phyloP scores from a whole-genome alignment of 257 asterid species.

The Nicotiana attenuata region DNA sequence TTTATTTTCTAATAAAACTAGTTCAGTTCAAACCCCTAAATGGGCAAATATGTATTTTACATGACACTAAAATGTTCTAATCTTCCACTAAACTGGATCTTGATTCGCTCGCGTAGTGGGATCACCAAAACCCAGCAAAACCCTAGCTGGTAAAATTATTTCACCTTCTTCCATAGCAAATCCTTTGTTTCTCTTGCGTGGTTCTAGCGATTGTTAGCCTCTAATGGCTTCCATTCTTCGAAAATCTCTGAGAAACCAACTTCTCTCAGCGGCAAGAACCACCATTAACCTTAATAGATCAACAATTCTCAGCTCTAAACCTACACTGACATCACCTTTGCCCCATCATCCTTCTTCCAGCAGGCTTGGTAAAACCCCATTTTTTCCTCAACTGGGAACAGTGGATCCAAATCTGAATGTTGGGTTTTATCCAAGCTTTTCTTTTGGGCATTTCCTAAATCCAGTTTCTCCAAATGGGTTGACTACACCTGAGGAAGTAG shows the following conservation, averaged over 20 bases:
- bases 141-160: conserved; percentile 21
- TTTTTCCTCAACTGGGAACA: conserved; percentile 1
- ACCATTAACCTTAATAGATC: conserved; percentile 11
- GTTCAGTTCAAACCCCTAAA: too few species aligned
- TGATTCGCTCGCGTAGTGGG: not conserved
- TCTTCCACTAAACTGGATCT: not conserved
- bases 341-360: conserved; percentile 9
- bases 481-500: conserved; percentile 17
- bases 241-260: conserved; percentile 40
- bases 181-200: not conserved
- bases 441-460: conserved; percentile 45
- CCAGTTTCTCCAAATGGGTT: conserved; percentile 31
- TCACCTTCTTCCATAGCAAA: not conserved
- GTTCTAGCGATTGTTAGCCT: not conserved
- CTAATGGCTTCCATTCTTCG: conserved; percentile 45
- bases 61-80: not conserved
- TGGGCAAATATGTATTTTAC: too few species aligned
- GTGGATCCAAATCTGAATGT: conserved; percentile 18
- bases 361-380: conserved; percentile 16
- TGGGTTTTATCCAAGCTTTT: conserved; percentile 43
- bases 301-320: conserved; percentile 18
- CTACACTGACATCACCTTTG: conserved; percentile 21
- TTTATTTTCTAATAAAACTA: too few species aligned
- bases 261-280: conserved; percentile 34
- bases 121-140: conserved; percentile 25